Percentiles rank a stretch among this genome's conserved stretches.
Evolutionary conservation across 2,329 filamentous ascomycete genomes (phyloP).

Genomic region (Pleoardoris graminearum): DNA sequence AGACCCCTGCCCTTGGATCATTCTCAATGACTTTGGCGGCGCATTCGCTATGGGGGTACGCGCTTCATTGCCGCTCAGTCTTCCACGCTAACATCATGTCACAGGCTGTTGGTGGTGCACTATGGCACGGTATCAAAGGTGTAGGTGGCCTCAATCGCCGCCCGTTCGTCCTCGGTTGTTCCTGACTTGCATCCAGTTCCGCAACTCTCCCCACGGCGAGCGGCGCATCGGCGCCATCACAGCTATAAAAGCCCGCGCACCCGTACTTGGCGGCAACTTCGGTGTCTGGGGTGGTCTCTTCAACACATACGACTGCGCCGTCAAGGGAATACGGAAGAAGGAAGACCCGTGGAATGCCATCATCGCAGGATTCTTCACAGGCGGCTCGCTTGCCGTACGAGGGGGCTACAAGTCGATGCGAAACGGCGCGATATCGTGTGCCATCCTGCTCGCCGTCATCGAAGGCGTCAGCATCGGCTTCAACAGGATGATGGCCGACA

Average conservation of each 20-base stretch:
- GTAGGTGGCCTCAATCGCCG: conserved; percentile 57
- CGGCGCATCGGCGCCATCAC: conserved; percentile 91
- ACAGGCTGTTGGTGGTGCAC: conserved; percentile 53
- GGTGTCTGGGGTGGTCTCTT: conserved; percentile 97
- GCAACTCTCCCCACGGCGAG: conserved; percentile 72
- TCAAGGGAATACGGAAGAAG: conserved; percentile 90
- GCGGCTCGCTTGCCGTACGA: conserved; percentile 83
- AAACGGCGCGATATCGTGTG: conserved; percentile 96
- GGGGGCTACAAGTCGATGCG: conserved; percentile 89
- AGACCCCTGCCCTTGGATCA: conserved; percentile 96
- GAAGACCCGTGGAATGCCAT: conserved; percentile 99
- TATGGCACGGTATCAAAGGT: conserved; percentile 97
- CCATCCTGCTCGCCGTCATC: conserved; percentile 90
- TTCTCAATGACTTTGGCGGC: conserved; percentile 95
- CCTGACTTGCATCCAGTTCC: conserved; percentile 33
- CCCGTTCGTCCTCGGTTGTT: neutral
- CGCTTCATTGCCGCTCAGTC: conserved; percentile 21
- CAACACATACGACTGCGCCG: conserved; percentile 92
- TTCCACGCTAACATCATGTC: conserved; percentile 16
- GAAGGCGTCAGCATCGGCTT: conserved; percentile 97
- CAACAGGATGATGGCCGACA: conserved; percentile 89
- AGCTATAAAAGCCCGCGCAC: conserved; percentile 95
- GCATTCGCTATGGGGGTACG: conserved; percentile 95
- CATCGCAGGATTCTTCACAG: conserved; percentile 92
- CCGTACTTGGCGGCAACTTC: conserved; percentile 96